Conservation (phyloP, 192 early-diverging fungal genomes). For the Coemansia sp. region DNA sequence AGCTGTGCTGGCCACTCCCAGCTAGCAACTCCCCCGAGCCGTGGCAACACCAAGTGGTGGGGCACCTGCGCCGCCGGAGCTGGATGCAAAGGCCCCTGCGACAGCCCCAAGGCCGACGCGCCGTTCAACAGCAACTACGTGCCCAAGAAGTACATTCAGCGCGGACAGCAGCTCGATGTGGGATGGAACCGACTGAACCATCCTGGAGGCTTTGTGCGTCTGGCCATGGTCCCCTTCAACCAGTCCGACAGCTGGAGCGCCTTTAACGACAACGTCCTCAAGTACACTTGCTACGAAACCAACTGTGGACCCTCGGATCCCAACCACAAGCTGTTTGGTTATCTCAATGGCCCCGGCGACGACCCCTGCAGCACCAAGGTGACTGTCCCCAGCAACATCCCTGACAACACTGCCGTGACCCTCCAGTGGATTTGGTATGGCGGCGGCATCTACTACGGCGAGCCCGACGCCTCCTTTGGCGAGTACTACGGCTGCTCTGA, state of each 20-base stretch:
- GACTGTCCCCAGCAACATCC: constrained; percentile 53
- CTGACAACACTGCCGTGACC: constrained; percentile 55
- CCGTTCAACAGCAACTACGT: constrained; percentile 57
- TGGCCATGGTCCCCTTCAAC: constrained; percentile 60
- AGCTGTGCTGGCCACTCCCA: constrained; percentile 46
- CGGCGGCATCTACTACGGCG: constrained; percentile 60
- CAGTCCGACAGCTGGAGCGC: constrained; percentile 58
- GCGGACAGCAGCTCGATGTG: constrained; percentile 56
- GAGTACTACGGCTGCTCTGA: constrained; percentile 62
- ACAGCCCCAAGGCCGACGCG: constrained; percentile 47
- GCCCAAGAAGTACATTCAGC: constrained; percentile 54
- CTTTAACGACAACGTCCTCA: constrained; percentile 56
- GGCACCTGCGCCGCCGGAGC: constrained; percentile 55
- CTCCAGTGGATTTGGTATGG: constrained; percentile 67
- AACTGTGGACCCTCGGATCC: constrained; percentile 56
- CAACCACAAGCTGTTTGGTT: constrained; percentile 41
- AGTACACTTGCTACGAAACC: constrained; percentile 61
- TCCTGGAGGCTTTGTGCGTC: constrained; percentile 62
- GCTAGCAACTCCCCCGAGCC: constrained; percentile 29
- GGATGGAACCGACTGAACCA: constrained; percentile 61
- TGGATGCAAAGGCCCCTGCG: constrained; percentile 64
- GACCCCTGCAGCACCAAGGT: constrained; percentile 54
- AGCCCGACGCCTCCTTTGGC: constrained; percentile 57
- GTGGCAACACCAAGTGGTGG: constrained; percentile 49
- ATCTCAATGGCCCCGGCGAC: constrained; percentile 57